Evolutionary conservation across 306 rosid species (phyloP).

Genomic region (Cicer bijugum): DNA sequence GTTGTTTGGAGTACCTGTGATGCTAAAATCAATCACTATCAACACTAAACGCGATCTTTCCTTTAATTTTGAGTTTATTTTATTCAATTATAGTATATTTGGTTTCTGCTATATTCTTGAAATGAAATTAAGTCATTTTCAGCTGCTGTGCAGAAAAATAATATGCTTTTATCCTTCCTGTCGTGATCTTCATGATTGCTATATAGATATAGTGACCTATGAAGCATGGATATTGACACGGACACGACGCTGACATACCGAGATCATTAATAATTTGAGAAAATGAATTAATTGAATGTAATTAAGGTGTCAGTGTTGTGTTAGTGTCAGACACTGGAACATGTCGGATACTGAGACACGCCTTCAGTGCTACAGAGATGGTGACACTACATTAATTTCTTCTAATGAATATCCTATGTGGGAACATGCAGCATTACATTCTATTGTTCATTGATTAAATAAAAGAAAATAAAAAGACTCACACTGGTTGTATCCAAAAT

Average conservation of each 20-base stretch:
- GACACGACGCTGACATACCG: too few relatives aligned
- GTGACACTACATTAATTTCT: background rate
- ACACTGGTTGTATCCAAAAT: background rate
- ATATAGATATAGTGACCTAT: background rate
- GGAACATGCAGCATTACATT: constrained; percentile 2
- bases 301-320: too few relatives aligned
- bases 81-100: background rate
- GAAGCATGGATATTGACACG: too few relatives aligned
- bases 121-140: constrained; percentile 26
- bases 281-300: too few relatives aligned
- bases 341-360: too few relatives aligned
- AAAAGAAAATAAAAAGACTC: background rate
- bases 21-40: constrained; percentile 44
- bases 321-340: too few relatives aligned
- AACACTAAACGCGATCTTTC: background rate
- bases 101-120: background rate
- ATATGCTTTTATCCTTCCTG: constrained; percentile 7
- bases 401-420: background rate
- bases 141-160: background rate
- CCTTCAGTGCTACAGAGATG: background rate
- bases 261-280: too few relatives aligned
- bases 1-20: constrained; percentile 56
- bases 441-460: background rate
- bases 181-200: background rate
- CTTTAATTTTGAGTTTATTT: constrained; percentile 14